These are phyloP conservation scores for Cercophora samala DNA, from an alignment of 495 filamentous ascomycete genomes.

Conservation along the genomic window DNA sequence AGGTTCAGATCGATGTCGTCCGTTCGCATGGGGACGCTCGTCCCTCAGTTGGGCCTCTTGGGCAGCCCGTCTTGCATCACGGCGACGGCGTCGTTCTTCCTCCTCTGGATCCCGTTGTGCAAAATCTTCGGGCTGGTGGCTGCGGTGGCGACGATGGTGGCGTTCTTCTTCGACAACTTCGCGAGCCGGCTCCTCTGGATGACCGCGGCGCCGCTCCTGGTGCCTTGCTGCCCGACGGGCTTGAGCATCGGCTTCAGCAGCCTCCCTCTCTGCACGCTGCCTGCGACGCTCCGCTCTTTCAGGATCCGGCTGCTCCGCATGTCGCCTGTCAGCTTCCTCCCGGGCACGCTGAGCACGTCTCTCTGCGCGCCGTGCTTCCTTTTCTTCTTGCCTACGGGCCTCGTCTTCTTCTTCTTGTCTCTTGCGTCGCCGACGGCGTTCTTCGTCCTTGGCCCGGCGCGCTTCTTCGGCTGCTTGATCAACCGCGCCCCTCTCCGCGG, in stretches of 20 bases:
- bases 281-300: slow-evolving; percentile 45
- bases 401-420: slow-evolving; percentile 47
- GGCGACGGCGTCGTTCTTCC: slow-evolving; percentile 49
- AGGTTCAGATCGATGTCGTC: slow-evolving; percentile 34
- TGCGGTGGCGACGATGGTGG: slow-evolving; percentile 16
- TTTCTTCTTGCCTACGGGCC: slow-evolving; percentile 47
- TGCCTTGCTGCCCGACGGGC: slow-evolving; percentile 44
- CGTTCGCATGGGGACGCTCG: slow-evolving; percentile 12
- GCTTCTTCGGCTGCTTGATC: slow-evolving; percentile 49
- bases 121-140: slow-evolving; percentile 17
- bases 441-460: slow-evolving; percentile 43
- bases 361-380: slow-evolving; percentile 51
- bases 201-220: slow-evolving; percentile 18
- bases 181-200: slow-evolving; percentile 11
- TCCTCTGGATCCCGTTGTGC: slow-evolving; percentile 32
- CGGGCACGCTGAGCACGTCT: slow-evolving; percentile 45
- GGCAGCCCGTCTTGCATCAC: slow-evolving; percentile 46
- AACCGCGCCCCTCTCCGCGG: slow-evolving; percentile 44
- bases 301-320: slow-evolving; percentile 41
- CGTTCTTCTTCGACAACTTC: slow-evolving; percentile 38
- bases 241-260: slow-evolving; percentile 45
- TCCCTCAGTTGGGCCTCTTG: slow-evolving; percentile 31
- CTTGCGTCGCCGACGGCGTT: slow-evolving; percentile 43
- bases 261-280: slow-evolving; percentile 41
- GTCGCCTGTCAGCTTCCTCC: slow-evolving; percentile 43